Evolutionary conservation across 352 stramenopile species (phyloP).

Genomic region (Phytophthora hibernalis): DNA sequence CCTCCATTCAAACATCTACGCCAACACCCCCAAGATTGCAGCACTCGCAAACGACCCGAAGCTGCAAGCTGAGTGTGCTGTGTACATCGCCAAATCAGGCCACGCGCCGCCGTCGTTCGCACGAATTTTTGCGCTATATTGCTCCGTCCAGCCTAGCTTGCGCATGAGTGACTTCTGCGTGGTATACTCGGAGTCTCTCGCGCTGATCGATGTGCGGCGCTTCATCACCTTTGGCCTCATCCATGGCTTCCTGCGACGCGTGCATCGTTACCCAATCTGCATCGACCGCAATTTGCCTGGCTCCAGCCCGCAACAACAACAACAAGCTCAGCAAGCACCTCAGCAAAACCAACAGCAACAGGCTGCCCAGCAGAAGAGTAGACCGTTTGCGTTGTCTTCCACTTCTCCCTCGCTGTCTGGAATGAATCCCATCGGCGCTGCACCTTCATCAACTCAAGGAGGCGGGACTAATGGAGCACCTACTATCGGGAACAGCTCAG

Average conservation of each 20-base stretch:
- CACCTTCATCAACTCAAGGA: slow-evolving; percentile 27
- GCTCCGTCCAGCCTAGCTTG: slow-evolving; percentile 82
- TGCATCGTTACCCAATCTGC: slow-evolving; percentile 87
- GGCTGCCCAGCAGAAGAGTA: slow-evolving; percentile 37
- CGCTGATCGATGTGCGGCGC: slow-evolving; percentile 75
- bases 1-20: slow-evolving; percentile 91
- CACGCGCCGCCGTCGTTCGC: slow-evolving; percentile 63
- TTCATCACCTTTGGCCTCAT: slow-evolving; percentile 92
- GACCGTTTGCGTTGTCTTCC: slow-evolving; percentile 32
- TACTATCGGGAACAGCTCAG: slow-evolving; percentile 23
- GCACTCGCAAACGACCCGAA: slow-evolving; percentile 62
- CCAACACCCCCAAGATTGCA: slow-evolving; percentile 69
- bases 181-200: slow-evolving; percentile 75
- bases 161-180: slow-evolving; percentile 88
- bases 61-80: slow-evolving; percentile 76
- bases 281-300: slow-evolving; percentile 51
- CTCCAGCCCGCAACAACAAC: slow-evolving; percentile 35
- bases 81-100: slow-evolving; percentile 83
- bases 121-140: slow-evolving; percentile 90
- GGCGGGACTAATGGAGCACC: slow-evolving; percentile 11
- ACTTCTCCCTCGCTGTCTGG: slow-evolving; percentile 48
- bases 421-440: slow-evolving; percentile 39
- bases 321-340: slow-evolving; percentile 34
- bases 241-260: slow-evolving; percentile 81
- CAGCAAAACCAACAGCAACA: slow-evolving; percentile 44